These are phyloP conservation scores for Microbotryum saponariae DNA, from an alignment of 1,284 basidiomycete genomes.

Conservation along the genomic window DNA sequence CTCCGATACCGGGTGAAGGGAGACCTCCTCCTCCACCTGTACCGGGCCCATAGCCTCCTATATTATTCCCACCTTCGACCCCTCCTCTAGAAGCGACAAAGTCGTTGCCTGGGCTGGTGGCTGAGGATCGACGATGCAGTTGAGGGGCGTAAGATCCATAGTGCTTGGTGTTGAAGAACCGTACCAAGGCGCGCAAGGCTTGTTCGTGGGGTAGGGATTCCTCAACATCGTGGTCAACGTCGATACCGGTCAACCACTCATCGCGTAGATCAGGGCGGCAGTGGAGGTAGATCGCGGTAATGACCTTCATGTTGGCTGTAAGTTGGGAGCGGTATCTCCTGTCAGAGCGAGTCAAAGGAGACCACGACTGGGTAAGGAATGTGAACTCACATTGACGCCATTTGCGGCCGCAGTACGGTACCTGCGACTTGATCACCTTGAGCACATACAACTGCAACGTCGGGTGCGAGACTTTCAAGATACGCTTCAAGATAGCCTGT, in stretches of 20 bases:
- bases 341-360: neutral
- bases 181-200: conserved; percentile 85
- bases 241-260: conserved; percentile 92
- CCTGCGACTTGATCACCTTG: conserved; percentile 97
- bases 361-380: neutral
- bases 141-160: conserved; percentile 36
- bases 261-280: conserved; percentile 93
- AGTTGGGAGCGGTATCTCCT: neutral
- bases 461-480: conserved; percentile 86
- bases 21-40: neutral
- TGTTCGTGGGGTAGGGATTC: conserved; percentile 74
- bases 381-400: conserved; percentile 79
- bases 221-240: conserved; percentile 80
- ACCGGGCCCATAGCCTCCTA: neutral
- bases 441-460: conserved; percentile 92
- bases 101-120: neutral
- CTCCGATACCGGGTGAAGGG: neutral
- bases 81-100: neutral
- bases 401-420: conserved; percentile 94
- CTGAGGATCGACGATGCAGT: conserved; percentile 33
- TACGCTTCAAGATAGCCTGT: conserved; percentile 87
- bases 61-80: no score
- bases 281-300: conserved; percentile 95
- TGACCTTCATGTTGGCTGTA: conserved; percentile 97
- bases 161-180: conserved; percentile 63